Evolutionary conservation across 139 green algal species (phyloP).

Genomic region (Zygnema circumcarinatum): DNA sequence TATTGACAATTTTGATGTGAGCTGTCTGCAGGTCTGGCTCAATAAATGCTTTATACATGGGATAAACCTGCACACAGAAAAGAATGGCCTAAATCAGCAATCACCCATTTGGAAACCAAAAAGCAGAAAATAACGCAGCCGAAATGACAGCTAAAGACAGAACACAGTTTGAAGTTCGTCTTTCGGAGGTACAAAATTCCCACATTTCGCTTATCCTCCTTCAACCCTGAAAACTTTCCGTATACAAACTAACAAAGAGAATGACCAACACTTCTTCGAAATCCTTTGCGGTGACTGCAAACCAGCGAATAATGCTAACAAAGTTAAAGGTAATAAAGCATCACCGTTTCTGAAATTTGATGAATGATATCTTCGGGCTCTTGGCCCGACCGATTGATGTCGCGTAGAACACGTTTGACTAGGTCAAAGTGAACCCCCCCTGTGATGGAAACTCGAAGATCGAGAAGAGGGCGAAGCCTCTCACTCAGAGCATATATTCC

Average conservation of each 20-base stretch:
- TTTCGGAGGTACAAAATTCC: constrained; percentile 6
- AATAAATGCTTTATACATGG: constrained; percentile 98
- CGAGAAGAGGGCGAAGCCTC: constrained; percentile 77
- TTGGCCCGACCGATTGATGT: constrained; percentile 88
- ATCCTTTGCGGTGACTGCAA: no score
- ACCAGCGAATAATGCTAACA: no score
- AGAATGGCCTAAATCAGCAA: neutral
- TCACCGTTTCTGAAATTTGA: constrained; percentile 78
- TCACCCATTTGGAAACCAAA: no score
- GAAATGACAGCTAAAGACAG: no score
- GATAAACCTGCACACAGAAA: constrained; percentile 81
- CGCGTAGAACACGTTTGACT: constrained; percentile 94
- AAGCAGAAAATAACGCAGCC: no score
- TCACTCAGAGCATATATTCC: constrained; percentile 93
- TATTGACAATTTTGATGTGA: constrained; percentile 93
- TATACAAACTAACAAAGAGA: no score
- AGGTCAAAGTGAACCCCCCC: constrained; percentile 98
- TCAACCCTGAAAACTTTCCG: no score
- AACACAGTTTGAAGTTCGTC: no score
- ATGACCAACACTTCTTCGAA: no score
- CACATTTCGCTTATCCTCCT: neutral
- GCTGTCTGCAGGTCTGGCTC: constrained; percentile 92
- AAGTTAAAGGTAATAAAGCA: no score
- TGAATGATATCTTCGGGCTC: constrained; percentile 92
- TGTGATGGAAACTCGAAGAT: constrained; percentile 87